These are phyloP conservation scores for Podosphaera xanthii DNA, from an alignment of 2,329 filamentous ascomycete species.

Conservation along the genomic window DNA sequence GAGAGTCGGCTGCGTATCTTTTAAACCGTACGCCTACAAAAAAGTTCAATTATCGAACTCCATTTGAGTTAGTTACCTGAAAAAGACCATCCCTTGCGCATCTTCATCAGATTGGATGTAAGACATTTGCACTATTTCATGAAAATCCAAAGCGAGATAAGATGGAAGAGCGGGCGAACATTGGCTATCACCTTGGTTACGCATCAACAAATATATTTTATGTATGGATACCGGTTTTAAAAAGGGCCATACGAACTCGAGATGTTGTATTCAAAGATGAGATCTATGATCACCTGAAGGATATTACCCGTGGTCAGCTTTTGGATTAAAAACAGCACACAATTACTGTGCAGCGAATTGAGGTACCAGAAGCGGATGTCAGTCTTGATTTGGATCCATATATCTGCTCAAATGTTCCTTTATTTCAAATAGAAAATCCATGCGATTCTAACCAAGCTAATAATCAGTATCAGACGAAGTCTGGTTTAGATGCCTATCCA, in stretches of 20 bases:
- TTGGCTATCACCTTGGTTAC: not conserved
- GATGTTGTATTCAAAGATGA: not conserved
- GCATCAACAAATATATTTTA: too few relatives aligned
- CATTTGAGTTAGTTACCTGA: too few relatives aligned
- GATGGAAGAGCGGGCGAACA: not conserved
- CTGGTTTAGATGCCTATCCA: too few relatives aligned
- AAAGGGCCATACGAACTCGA: too few relatives aligned
- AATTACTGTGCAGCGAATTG: not conserved
- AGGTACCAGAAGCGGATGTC: not conserved
- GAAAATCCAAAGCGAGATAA: not conserved
- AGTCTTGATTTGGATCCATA: not conserved
- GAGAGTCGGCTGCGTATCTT: too few relatives aligned
- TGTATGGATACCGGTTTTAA: too few relatives aligned
- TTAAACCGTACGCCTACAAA: too few relatives aligned
- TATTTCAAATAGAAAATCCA: not conserved
- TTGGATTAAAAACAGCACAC: not conserved
- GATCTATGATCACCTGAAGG: not conserved
- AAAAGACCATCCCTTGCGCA: too few relatives aligned
- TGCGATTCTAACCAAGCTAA: too few relatives aligned
- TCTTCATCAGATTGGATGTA: not conserved
- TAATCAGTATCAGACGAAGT: too few relatives aligned
- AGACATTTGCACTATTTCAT: not conserved
- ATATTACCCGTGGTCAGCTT: not conserved
- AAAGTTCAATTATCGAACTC: too few relatives aligned
- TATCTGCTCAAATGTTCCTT: not conserved